These are phyloP conservation scores for Colletotrichum liaoningense DNA, from an alignment of 2,329 filamentous ascomycete species.

Conservation along the genomic window DNA sequence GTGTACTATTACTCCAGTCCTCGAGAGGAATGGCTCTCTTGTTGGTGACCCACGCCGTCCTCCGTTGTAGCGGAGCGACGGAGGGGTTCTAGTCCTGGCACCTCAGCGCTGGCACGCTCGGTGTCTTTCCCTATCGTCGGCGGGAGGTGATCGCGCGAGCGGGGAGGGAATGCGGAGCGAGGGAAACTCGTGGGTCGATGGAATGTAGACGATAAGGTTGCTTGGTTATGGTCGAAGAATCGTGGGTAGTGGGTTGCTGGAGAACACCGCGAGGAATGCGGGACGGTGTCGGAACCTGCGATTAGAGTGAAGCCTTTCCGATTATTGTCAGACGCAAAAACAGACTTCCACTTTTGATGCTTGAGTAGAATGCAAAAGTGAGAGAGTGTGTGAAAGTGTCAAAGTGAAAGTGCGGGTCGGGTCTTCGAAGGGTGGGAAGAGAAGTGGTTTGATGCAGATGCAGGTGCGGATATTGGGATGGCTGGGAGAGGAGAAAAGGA, in stretches of 20 bases:
- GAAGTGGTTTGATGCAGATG: constrained; percentile 24
- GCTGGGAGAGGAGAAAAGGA: constrained; percentile 25
- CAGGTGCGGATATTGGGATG: constrained; percentile 33
- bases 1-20: constrained; percentile 28
- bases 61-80: constrained; percentile 37
- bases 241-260: not conserved
- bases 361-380: constrained; percentile 16
- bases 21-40: constrained; percentile 28
- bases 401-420: constrained; percentile 16
- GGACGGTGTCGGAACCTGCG: constrained; percentile 32
- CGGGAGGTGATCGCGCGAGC: not conserved
- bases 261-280: constrained; percentile 37
- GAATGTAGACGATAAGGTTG: not conserved
- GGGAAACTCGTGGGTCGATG: not conserved
- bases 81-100: constrained; percentile 33
- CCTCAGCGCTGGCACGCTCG: constrained; percentile 36
- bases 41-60: constrained; percentile 35
- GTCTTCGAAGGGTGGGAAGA: constrained; percentile 26
- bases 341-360: constrained; percentile 25
- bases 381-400: constrained; percentile 3
- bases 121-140: constrained; percentile 27
- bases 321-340: constrained; percentile 32
- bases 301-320: constrained; percentile 13
- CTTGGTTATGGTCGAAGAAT: not conserved
- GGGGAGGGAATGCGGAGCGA: constrained; percentile 4